Evolutionary conservation across 345 rosid species (phyloP).

Genomic region (Heritiera fomes): DNA sequence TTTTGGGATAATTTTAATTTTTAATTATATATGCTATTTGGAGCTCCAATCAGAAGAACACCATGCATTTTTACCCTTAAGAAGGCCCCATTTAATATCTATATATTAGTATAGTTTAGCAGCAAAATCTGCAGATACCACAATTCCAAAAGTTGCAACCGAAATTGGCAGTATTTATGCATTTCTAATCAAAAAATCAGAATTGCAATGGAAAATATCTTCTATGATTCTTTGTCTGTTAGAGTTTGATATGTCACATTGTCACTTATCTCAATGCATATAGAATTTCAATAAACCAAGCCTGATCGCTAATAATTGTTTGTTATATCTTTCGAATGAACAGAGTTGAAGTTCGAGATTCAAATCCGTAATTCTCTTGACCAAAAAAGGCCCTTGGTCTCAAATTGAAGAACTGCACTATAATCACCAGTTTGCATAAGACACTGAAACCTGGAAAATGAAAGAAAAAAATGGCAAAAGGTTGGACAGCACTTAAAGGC

Average conservation of each 20-base stretch:
- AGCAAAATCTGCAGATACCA: neutral
- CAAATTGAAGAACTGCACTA: neutral
- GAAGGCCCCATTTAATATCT: neutral
- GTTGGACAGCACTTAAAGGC: neutral
- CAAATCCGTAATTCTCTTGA: neutral
- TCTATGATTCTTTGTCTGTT: slow-evolving; percentile 2
- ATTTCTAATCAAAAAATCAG: neutral
- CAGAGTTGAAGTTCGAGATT: neutral
- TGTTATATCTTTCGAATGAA: neutral
- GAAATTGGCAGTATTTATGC: neutral
- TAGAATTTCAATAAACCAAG: neutral
- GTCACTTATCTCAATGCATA: neutral
- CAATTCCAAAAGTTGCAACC: neutral
- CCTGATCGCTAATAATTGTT: neutral
- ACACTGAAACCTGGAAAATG: neutral
- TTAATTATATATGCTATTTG: too few relatives aligned
- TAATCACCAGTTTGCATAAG: neutral
- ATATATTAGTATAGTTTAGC: neutral
- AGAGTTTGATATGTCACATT: neutral
- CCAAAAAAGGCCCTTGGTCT: neutral
- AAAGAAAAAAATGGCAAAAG: neutral
- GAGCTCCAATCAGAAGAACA: too few relatives aligned
- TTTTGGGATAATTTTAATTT: neutral
- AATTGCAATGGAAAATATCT: slow-evolving; percentile 8
- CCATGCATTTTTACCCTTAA: too few relatives aligned